A percentile compares a stretch with the other conserved stretches of the same genome.
Conservation (phyloP, 257 asterid species). For the Solanum sparsipilum region DNA sequence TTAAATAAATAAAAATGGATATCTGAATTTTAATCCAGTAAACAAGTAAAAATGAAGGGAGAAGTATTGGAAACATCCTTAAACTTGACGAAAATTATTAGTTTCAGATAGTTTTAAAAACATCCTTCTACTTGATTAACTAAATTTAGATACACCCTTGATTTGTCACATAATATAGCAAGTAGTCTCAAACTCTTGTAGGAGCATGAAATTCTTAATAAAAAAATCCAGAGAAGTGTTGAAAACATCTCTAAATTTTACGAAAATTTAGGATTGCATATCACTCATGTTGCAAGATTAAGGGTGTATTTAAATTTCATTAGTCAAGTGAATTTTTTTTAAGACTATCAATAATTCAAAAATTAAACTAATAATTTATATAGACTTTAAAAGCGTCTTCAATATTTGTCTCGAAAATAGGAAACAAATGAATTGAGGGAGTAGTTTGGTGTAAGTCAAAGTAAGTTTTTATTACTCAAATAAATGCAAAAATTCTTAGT, state of each 20-base stretch:
- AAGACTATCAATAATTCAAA: fast-evolving
- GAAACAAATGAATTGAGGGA: not conserved
- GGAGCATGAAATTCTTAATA: too few species aligned
- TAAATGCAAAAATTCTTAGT: not conserved
- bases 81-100: too few species aligned
- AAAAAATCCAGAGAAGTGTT: too few species aligned
- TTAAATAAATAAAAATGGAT: too few species aligned
- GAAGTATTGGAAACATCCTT: not conserved
- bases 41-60: not conserved
- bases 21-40: not conserved
- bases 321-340: too few species aligned
- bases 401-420: too few species aligned
- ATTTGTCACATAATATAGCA: not conserved
- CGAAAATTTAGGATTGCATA: fast-evolving
- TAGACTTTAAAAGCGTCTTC: fast-evolving
- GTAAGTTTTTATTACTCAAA: not conserved
- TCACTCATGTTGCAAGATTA: fast-evolving
- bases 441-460: not conserved
- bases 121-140: too few species aligned
- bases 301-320: fast-evolving
- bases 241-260: not conserved
- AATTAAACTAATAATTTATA: too few species aligned
- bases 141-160: too few species aligned
- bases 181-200: not conserved
- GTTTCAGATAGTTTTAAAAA: too few species aligned